Evolutionary conservation across 805 yeast genomes (phyloP).

Genomic region (Wickerhamiella domercqiae): DNA sequence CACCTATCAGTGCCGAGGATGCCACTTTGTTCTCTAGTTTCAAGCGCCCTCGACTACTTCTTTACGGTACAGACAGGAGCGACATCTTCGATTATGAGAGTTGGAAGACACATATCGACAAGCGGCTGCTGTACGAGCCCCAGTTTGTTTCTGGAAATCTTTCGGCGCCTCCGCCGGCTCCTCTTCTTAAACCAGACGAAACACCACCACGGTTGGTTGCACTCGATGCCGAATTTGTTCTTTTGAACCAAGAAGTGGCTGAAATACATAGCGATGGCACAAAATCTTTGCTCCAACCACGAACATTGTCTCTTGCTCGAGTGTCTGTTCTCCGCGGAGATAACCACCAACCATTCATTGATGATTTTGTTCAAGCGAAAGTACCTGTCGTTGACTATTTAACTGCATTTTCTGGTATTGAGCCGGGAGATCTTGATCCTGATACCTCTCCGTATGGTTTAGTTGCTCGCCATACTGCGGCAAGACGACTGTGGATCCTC

Average conservation of each 20-base stretch:
- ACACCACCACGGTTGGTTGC: conserved; percentile 74
- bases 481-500: conserved; percentile 78
- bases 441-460: conserved; percentile 45
- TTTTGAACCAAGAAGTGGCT: conserved; percentile 57
- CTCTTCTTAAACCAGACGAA: conserved; percentile 44
- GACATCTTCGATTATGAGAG: conserved; percentile 30
- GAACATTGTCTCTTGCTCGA: conserved; percentile 65
- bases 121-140: conserved; percentile 54
- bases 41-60: conserved; percentile 47
- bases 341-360: conserved; percentile 39
- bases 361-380: conserved; percentile 72
- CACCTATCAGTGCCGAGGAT: conserved; percentile 57
- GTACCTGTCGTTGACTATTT: conserved; percentile 61
- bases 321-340: conserved; percentile 67
- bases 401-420: conserved; percentile 88
- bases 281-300: conserved; percentile 57
- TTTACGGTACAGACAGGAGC: conserved; percentile 10
- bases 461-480: conserved; percentile 69
- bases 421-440: conserved; percentile 78
- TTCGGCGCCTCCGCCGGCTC: conserved; percentile 43
- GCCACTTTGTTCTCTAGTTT: conserved; percentile 61
- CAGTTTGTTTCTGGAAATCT: conserved; percentile 56
- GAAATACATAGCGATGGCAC: conserved; percentile 65
- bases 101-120: conserved; percentile 41
- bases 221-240: conserved; percentile 93